Percentiles rank a stretch among this genome's conserved stretches.
phyloP scores from a whole-genome alignment of 371 early-diverging fungal species.

The Mucor indicus region DNA sequence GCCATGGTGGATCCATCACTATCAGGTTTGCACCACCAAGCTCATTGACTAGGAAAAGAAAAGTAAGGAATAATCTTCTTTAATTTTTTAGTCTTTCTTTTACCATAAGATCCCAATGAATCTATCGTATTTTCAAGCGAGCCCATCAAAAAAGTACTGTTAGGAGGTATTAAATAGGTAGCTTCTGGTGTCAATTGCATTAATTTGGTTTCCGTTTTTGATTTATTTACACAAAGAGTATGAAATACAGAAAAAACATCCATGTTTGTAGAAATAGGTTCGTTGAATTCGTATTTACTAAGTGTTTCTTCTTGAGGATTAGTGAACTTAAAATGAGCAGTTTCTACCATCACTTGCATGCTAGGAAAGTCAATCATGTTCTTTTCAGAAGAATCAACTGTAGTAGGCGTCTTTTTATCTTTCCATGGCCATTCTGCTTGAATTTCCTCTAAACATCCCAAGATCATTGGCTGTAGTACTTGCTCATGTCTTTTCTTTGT shows the following conservation, averaged over 20 bases:
- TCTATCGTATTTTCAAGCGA: conserved; percentile 28
- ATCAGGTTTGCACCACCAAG: conserved; percentile 56
- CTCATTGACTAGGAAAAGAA: conserved; percentile 6
- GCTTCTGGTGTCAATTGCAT: conserved; percentile 16
- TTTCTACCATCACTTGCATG: conserved; percentile 26
- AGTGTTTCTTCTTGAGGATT: neutral
- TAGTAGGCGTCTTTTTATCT: neutral
- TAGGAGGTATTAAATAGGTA: conserved; percentile 37
- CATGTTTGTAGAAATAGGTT: conserved; percentile 7
- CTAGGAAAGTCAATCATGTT: conserved; percentile 31
- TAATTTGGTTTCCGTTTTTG: conserved; percentile 1
- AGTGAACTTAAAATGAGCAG: conserved; percentile 11
- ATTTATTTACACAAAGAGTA: conserved; percentile 16
- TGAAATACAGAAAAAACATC: conserved; percentile 36
- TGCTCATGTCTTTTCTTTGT: conserved; percentile 29
- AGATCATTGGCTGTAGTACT: conserved; percentile 12
- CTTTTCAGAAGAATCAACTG: neutral
- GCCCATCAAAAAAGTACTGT: conserved; percentile 34
- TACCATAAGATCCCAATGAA: conserved; percentile 29
- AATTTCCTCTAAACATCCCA: conserved; percentile 7
- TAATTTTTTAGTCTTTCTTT: neutral
- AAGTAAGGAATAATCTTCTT: neutral
- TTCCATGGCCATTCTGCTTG: conserved; percentile 6
- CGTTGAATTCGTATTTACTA: neutral
- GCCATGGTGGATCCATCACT: conserved; percentile 82